phyloP scores from a whole-genome alignment of 352 stramenopile genomes.

The Stramenopiles sp. region DNA sequence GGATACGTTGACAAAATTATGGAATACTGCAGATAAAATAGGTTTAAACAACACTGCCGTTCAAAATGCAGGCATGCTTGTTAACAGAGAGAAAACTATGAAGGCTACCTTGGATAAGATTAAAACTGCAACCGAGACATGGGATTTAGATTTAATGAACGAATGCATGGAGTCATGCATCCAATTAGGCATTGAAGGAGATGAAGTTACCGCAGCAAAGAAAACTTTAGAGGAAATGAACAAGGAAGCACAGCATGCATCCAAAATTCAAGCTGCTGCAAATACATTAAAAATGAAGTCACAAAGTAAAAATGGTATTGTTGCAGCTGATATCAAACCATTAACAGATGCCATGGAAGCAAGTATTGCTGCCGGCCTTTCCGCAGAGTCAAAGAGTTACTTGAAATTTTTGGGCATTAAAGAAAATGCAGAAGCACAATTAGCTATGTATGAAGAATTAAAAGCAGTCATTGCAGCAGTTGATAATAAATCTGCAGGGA shows the following conservation, averaged over 20 bases:
- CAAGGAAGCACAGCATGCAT: not conserved
- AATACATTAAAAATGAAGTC: slow-evolving; percentile 7
- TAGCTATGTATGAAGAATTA: not conserved
- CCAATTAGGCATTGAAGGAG: slow-evolving; percentile 2
- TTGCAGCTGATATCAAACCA: not conserved
- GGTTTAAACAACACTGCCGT: not conserved
- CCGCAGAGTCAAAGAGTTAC: not conserved
- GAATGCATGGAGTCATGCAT: not conserved
- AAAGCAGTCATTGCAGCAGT: not conserved
- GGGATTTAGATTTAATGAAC: slow-evolving; percentile 1
- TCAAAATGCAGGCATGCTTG: slow-evolving; percentile 1
- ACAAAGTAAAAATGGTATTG: slow-evolving; percentile 3
- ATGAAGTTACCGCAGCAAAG: not conserved
- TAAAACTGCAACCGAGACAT: not conserved
- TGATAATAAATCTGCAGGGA: not conserved
- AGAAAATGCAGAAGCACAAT: not conserved
- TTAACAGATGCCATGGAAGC: not conserved
- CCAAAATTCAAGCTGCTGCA: not conserved
- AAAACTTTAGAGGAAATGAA: not conserved
- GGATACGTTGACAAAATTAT: not conserved
- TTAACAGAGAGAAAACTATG: not conserved
- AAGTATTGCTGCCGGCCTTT: not conserved
- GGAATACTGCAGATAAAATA: not conserved
- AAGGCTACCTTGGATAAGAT: not conserved
- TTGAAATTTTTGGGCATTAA: not conserved